Percentiles rank a stretch among this genome's conserved stretches.
phyloP scores from a whole-genome alignment of 495 filamentous ascomycete genomes.

The Lophiotrema nucula region DNA sequence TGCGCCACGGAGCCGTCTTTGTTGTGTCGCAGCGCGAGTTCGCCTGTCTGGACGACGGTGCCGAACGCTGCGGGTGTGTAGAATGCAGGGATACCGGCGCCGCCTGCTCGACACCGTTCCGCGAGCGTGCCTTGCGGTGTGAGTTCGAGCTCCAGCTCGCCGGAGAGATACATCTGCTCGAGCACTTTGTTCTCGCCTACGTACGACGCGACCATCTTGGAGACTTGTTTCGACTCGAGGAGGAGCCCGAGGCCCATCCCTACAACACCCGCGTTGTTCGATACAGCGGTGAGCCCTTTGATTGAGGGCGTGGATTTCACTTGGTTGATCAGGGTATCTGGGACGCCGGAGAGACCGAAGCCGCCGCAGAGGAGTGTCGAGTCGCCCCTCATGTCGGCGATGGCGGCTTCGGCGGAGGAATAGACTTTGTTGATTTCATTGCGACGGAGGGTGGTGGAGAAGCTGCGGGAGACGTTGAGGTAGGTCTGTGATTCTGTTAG shows the following conservation, averaged over 20 bases:
- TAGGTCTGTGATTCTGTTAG: slow-evolving; percentile 19
- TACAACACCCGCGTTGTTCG: slow-evolving; percentile 63
- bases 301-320: slow-evolving; percentile 32
- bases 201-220: slow-evolving; percentile 60
- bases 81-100: slow-evolving; percentile 67
- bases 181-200: slow-evolving; percentile 63
- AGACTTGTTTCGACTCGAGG: slow-evolving; percentile 49
- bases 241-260: slow-evolving; percentile 53
- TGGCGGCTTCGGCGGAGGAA: slow-evolving; percentile 36
- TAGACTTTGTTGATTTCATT: slow-evolving; percentile 45
- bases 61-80: slow-evolving; percentile 63
- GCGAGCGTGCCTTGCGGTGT: slow-evolving; percentile 66
- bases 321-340: slow-evolving; percentile 37
- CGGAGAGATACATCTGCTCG: slow-evolving; percentile 62
- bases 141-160: slow-evolving; percentile 62
- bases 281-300: slow-evolving; percentile 57
- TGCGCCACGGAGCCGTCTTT: slow-evolving; percentile 53
- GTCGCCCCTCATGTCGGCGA: slow-evolving; percentile 36
- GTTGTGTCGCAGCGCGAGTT: slow-evolving; percentile 57
- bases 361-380: slow-evolving; percentile 38
- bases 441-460: slow-evolving; percentile 37
- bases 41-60: slow-evolving; percentile 60
- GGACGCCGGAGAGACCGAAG: slow-evolving; percentile 39
- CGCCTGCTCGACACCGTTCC: slow-evolving; percentile 60
- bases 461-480: slow-evolving; percentile 37